A percentile compares a stretch with the other conserved stretches of the same genome.
Conservation (phyloP, 83 land plant species). For the Picea engelmannii region DNA sequence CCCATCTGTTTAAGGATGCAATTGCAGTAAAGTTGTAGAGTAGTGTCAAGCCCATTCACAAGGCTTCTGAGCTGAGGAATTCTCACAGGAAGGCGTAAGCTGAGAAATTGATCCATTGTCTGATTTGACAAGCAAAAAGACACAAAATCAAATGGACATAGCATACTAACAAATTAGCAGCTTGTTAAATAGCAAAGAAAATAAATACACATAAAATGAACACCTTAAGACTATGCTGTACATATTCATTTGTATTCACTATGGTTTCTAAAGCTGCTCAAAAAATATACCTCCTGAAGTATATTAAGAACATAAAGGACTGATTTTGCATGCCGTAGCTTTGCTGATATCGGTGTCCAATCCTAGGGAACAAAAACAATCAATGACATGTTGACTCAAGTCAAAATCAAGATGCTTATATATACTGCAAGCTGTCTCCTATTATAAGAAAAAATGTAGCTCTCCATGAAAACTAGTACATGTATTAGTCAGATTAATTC, state of each 20-base stretch:
- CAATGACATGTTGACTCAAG: too few species aligned
- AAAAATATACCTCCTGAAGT: background rate
- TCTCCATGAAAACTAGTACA: too few species aligned
- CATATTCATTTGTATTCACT: too few species aligned
- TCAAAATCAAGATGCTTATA: too few species aligned
- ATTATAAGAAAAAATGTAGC: too few species aligned
- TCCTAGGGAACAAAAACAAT: background rate
- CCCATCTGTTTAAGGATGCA: constrained; percentile 4
- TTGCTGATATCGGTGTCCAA: constrained; percentile 2
- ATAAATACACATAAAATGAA: too few species aligned
- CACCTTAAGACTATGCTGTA: too few species aligned
- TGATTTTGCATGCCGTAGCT: constrained; percentile 1
- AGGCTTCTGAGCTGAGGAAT: background rate
- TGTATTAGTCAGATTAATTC: too few species aligned
- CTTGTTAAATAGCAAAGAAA: too few species aligned
- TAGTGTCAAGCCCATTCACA: background rate
- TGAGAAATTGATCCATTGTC: background rate
- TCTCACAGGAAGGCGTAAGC: background rate
- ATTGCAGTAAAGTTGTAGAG: background rate
- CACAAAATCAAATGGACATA: too few species aligned
- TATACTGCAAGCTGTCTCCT: too few species aligned
- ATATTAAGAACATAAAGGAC: background rate
- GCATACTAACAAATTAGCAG: too few species aligned
- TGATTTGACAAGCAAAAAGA: background rate
- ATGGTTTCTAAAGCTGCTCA: background rate